Percentiles rank a stretch among this genome's conserved stretches.
Evolutionary conservation across 1,284 basidiomycete species (phyloP).

Genomic region (Cystobasidium pallidum): DNA sequence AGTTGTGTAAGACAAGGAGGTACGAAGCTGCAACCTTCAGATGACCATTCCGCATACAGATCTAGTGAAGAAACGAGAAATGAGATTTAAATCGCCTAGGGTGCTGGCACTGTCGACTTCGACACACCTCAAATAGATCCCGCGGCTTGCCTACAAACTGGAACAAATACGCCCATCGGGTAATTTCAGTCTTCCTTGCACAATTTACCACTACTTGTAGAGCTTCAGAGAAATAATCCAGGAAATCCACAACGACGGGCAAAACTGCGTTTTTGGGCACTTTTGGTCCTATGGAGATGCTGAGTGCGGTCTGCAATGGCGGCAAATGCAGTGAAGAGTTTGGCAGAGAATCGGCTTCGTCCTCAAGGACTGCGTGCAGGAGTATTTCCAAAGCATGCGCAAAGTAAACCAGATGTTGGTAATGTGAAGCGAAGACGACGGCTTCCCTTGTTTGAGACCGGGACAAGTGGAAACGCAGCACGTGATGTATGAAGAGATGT

Average conservation of each 20-base stretch:
- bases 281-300: constrained; percentile 15
- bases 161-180: constrained; percentile 86
- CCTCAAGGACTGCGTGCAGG: constrained; percentile 89
- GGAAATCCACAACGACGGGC: constrained; percentile 77
- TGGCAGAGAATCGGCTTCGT: constrained; percentile 65
- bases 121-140: constrained; percentile 69
- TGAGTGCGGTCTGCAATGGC: constrained; percentile 16
- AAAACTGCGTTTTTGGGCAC: constrained; percentile 61
- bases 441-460: constrained; percentile 73
- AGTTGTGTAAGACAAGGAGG: constrained; percentile 86
- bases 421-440: constrained; percentile 81
- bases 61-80: constrained; percentile 59
- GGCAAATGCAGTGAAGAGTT: constrained; percentile 5
- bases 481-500: constrained; percentile 90
- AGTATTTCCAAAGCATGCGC: constrained; percentile 92
- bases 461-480: constrained; percentile 81
- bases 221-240: constrained; percentile 89
- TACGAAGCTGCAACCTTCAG: constrained; percentile 91
- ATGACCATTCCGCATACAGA: constrained; percentile 72
- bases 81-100: constrained; percentile 5
- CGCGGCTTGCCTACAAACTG: constrained; percentile 86
- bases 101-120: background rate
- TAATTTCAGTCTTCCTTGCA: constrained; percentile 94
- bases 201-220: constrained; percentile 94
- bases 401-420: constrained; percentile 88